phyloP scores from a whole-genome alignment of 179 eudicot genomes.

The Beta lomatogona region DNA sequence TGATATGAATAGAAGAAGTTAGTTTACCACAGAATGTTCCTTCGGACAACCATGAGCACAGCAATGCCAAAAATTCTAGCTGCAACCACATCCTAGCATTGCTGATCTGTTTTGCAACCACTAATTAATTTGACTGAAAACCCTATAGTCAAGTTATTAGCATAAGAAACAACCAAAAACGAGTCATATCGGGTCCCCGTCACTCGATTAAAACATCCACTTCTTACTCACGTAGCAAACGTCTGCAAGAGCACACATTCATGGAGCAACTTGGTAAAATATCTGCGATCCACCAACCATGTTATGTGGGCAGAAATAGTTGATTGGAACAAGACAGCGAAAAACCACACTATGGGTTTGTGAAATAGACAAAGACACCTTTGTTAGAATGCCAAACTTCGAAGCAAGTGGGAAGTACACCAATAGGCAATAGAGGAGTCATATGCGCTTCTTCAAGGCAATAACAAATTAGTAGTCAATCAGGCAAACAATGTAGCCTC shows the following conservation, averaged over 20 bases:
- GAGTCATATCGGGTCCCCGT: neutral
- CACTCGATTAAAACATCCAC: neutral
- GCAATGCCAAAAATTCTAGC: neutral
- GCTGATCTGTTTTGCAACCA: slow-evolving; percentile 1
- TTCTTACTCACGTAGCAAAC: neutral
- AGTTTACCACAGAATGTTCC: no score
- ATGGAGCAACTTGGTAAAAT: slow-evolving; percentile 1
- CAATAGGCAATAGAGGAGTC: neutral
- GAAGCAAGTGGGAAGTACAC: slow-evolving; percentile 19
- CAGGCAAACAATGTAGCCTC: neutral
- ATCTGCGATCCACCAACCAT: slow-evolving; percentile 17
- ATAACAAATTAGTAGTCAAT: slow-evolving; percentile 7
- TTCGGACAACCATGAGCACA: neutral
- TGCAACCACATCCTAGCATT: neutral
- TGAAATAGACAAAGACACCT: slow-evolving; percentile 18
- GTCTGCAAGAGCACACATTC: slow-evolving; percentile 1
- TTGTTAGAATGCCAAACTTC: slow-evolving; percentile 21
- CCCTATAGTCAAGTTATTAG: neutral
- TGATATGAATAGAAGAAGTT: neutral
- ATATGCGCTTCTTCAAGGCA: slow-evolving; percentile 10
- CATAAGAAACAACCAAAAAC: neutral
- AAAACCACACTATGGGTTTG: slow-evolving; percentile 11
- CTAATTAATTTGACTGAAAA: no score
- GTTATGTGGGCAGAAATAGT: slow-evolving; percentile 23
- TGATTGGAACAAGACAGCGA: neutral